Evolutionary conservation across 2,329 filamentous ascomycete species (phyloP), one percentile per base, ranked within the genome.

Genomic region (Pestalotiopsis fici): DNA sequence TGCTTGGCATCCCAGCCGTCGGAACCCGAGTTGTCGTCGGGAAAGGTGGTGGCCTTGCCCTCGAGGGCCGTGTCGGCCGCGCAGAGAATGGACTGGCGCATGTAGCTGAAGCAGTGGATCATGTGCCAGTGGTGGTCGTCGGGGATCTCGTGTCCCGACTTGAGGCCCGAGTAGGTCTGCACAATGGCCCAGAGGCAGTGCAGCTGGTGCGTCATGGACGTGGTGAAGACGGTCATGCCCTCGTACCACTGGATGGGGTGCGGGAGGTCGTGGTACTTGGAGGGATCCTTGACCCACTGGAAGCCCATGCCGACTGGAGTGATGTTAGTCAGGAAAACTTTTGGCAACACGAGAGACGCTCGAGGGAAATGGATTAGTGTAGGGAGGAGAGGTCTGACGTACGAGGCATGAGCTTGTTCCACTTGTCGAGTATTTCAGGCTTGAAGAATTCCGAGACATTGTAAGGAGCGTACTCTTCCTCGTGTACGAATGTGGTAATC

Each of bases 1-100:
- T 83, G 82, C 73, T 81, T 83, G 1, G 81, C 81, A 66, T 84
- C 82, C 82, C 82, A 83, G 6, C 82, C 82, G 65, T 83, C 82
- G 2, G 79, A 81, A 2, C 82, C 82, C 12, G 79, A 80, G 61
- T 83, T 83, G 70, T 83, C 77, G 67, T 83, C 81, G 1, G 82
- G 82, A 67, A 83, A 83, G 1, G 82, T 83, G 2, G 82, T 83
- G 72, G 83, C 81, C 15, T 79, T 78, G 43, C 82, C 82, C 74
- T 84, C 82, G 59, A 84, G 74, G 1, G 82, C 81, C 67, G 81
- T 82, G 68, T 84, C 83, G 64, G 81, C 79, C 31, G 76, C 79
- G 73, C 83, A 84, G 78, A 83, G 79, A 68, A 85, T 80, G 50
- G 80, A 80, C 72, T 84, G 80, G 12, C 83, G 76, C 74, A 85